phyloP scores from a whole-genome alignment of 768 basidiomycete genomes.

The Dacryopinax spathularia region DNA sequence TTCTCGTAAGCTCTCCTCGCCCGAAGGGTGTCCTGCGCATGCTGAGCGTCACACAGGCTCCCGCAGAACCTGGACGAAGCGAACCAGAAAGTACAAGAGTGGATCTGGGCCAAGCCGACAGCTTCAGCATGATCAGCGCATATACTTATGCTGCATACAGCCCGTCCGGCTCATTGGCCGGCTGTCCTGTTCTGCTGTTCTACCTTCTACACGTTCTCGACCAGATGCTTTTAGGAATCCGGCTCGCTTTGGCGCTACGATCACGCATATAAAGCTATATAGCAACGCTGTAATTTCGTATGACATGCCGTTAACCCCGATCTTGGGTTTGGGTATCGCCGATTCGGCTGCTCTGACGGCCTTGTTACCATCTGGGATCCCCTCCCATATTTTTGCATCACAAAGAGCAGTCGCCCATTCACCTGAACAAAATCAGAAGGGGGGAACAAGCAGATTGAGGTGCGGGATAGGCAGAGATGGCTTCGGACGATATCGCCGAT shows the following conservation, averaged over 20 bases:
- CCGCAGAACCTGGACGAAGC: slow-evolving; percentile 58
- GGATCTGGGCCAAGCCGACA: slow-evolving; percentile 46
- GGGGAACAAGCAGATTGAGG: too few relatives aligned
- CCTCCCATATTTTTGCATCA: too few relatives aligned
- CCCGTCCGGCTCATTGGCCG: too few relatives aligned
- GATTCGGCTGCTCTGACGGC: too few relatives aligned
- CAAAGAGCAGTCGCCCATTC: too few relatives aligned
- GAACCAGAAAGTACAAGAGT: slow-evolving; percentile 49
- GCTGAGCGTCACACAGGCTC: slow-evolving; percentile 32
- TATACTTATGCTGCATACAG: background rate
- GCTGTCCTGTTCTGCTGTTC: too few relatives aligned
- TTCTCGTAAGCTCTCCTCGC: slow-evolving; percentile 39
- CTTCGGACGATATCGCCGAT: too few relatives aligned
- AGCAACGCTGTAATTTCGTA: background rate
- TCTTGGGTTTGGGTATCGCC: too few relatives aligned
- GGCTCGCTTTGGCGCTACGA: background rate
- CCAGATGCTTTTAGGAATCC: background rate
- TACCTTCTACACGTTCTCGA: background rate
- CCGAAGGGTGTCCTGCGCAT: slow-evolving; percentile 6
- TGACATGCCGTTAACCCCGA: background rate
- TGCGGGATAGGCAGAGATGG: too few relatives aligned
- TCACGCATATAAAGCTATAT: background rate
- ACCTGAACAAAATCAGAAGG: too few relatives aligned
- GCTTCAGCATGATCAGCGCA: background rate
- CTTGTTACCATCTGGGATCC: too few relatives aligned